Evolutionary conservation across 345 rosid genomes (phyloP).

Genomic region (Linum tenue): DNA sequence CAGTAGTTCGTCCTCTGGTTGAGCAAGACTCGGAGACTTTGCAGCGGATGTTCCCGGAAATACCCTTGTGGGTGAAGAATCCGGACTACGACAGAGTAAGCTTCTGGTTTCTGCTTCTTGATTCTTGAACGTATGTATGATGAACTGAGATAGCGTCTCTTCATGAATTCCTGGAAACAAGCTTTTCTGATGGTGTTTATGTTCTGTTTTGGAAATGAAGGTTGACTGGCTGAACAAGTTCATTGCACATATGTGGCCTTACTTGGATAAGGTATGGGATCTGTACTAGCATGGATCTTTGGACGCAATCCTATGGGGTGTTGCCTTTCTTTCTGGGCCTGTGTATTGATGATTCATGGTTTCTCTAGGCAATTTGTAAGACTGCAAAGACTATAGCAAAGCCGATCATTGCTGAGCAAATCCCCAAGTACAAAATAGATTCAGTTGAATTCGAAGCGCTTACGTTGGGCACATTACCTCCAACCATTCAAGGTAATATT

Average conservation of each 20-base stretch:
- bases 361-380: conserved; percentile 45
- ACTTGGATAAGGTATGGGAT: conserved; percentile 51
- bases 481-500: conserved; percentile 40
- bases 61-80: conserved; percentile 30
- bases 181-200: too few species aligned
- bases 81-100: conserved; percentile 32
- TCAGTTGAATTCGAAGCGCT: conserved; percentile 42
- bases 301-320: background rate
- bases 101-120: background rate
- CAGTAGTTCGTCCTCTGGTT: conserved; percentile 23
- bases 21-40: conserved; percentile 22
- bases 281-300: conserved; percentile 6
- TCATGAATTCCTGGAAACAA: too few species aligned
- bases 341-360: conserved; percentile 2
- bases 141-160: too few species aligned
- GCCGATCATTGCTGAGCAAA: conserved; percentile 54
- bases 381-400: conserved; percentile 35
- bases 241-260: conserved; percentile 60
- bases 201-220: conserved; percentile 15
- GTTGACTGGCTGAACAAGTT: conserved; percentile 73
- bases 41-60: conserved; percentile 21
- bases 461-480: conserved; percentile 64
- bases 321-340: background rate
- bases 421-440: conserved; percentile 37
- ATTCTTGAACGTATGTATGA: too few species aligned